phyloP scores from a whole-genome alignment of 2,329 filamentous ascomycete species.

The Bretziella fagacearum region DNA sequence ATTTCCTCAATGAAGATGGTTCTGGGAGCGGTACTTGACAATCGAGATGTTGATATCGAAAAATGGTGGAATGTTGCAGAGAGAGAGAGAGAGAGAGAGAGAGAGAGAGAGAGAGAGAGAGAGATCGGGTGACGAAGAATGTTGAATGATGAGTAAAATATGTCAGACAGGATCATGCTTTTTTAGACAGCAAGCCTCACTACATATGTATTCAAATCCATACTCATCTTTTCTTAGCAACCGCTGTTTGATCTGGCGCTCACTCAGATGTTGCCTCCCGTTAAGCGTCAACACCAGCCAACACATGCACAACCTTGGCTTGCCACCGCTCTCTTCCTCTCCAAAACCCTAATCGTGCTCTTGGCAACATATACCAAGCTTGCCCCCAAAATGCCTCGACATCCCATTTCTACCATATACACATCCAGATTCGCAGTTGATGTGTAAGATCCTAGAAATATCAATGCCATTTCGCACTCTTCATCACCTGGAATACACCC shows the following conservation, averaged over 20 bases:
- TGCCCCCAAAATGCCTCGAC: no score
- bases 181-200: not conserved
- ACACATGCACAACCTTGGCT: no score
- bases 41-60: not conserved
- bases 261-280: not conserved
- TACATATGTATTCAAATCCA: no score
- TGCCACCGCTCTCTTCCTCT: not conserved
- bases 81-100: no score
- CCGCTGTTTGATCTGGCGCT: not conserved
- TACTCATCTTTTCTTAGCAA: no score
- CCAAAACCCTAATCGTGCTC: not conserved
- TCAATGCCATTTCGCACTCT: not conserved
- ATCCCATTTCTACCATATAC: no score
- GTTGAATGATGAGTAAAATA: not conserved
- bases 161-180: not conserved
- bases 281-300: not conserved
- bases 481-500: not conserved
- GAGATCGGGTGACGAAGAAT: not conserved
- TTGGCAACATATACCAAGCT: not conserved
- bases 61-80: not conserved
- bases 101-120: no score
- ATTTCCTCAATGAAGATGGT: no score
- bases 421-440: not conserved
- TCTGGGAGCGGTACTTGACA: no score
- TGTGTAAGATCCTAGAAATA: not conserved